These are phyloP conservation scores for Podospora bellae-mahoneyi DNA, from an alignment of 495 filamentous ascomycete genomes.

Conservation along the genomic window DNA sequence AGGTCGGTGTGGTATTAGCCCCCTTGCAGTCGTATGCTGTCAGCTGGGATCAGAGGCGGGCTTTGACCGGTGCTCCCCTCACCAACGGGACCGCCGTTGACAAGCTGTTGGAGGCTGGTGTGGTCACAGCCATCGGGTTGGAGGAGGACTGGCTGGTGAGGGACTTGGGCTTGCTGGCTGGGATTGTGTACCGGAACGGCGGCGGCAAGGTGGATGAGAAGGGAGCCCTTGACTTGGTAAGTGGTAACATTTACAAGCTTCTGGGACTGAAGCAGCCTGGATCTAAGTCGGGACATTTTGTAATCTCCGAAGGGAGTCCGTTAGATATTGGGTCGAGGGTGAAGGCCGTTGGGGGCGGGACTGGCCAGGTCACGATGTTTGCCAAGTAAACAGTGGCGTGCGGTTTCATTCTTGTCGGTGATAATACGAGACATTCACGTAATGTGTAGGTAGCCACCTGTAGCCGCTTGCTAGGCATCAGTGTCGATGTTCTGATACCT, in stretches of 20 bases:
- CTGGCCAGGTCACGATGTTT: slow-evolving; percentile 35
- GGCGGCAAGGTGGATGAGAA: slow-evolving; percentile 47
- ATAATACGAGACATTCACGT: not conserved
- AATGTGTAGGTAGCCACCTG: not conserved
- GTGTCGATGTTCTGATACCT: not conserved
- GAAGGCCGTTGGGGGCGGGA: slow-evolving; percentile 38
- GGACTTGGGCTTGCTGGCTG: slow-evolving; percentile 47
- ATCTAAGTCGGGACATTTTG: slow-evolving; percentile 35
- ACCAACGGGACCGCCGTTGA: slow-evolving; percentile 51
- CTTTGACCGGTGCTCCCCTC: slow-evolving; percentile 49
- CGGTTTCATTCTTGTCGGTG: not conserved
- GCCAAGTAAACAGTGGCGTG: not conserved
- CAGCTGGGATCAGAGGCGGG: slow-evolving; percentile 47
- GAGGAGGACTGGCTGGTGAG: slow-evolving; percentile 50
- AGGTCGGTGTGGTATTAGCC: slow-evolving; percentile 48
- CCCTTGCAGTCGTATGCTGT: slow-evolving; percentile 42
- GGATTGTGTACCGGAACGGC: slow-evolving; percentile 48
- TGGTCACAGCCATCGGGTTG: slow-evolving; percentile 44
- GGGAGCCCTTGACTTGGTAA: slow-evolving; percentile 39
- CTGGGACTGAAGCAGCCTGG: slow-evolving; percentile 38
- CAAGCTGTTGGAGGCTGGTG: slow-evolving; percentile 43
- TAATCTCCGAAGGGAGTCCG: slow-evolving; percentile 47
- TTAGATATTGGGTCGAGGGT: slow-evolving; percentile 43
- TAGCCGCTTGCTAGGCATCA: not conserved
- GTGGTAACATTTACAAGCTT: slow-evolving; percentile 47